Conservation (phyloP, 169 alveolate species). For the Cryptosporidium parvum region DNA sequence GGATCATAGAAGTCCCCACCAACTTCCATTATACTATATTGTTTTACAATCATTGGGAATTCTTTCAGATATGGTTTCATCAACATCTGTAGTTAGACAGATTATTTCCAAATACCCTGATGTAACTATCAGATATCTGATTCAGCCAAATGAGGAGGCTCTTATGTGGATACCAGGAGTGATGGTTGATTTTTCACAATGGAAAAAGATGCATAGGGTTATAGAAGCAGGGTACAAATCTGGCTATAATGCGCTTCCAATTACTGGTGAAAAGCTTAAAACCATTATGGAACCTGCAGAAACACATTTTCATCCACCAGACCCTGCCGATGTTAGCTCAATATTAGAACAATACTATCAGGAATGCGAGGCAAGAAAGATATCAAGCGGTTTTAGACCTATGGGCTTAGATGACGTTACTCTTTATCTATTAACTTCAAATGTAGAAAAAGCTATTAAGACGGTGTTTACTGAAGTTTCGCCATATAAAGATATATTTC, state of each 20-base stretch:
- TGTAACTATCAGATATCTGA: constrained; percentile 67
- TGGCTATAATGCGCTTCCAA: constrained; percentile 62
- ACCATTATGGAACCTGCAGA: constrained; percentile 70
- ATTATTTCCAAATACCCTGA: constrained; percentile 69
- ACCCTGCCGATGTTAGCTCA: constrained; percentile 61
- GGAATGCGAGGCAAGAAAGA: constrained; percentile 70
- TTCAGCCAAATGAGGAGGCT: constrained; percentile 73
- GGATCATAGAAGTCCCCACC: constrained; percentile 57
- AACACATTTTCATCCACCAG: constrained; percentile 69
- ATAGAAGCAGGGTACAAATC: constrained; percentile 72
- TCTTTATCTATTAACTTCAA: constrained; percentile 37
- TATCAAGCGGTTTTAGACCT: constrained; percentile 73
- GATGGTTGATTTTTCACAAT: constrained; percentile 68
- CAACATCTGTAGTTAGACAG: constrained; percentile 70
- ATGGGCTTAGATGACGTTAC: constrained; percentile 74
- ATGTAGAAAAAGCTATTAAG: constrained; percentile 67
- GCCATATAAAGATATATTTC: constrained; percentile 58
- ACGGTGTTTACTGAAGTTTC: constrained; percentile 54
- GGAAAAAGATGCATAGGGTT: constrained; percentile 68
- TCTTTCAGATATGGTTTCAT: constrained; percentile 62
- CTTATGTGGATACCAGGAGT: constrained; percentile 75
- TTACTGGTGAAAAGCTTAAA: constrained; percentile 45
- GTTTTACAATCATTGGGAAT: constrained; percentile 66
- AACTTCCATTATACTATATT: constrained; percentile 54
- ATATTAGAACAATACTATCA: constrained; percentile 64